Percentiles rank a stretch among this genome's conserved stretches.
phyloP scores from a whole-genome alignment of 2,329 filamentous ascomycete genomes.

The Apiospora sp. region DNA sequence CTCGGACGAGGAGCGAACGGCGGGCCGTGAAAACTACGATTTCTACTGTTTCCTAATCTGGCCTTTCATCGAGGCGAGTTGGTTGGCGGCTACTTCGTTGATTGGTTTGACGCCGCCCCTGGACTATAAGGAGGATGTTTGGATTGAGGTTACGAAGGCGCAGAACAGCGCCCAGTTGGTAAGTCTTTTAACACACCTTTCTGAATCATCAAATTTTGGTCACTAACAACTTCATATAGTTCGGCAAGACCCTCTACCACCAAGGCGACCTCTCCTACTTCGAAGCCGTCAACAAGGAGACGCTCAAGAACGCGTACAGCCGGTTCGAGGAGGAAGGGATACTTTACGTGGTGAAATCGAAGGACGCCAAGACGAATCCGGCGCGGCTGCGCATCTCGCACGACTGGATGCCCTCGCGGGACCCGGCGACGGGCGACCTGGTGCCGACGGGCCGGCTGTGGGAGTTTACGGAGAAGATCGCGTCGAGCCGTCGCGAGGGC shows the following conservation, averaged over 20 bases:
- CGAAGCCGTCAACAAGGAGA: conserved; percentile 98
- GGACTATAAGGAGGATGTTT: conserved; percentile 67
- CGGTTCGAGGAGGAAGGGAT: conserved; percentile 93
- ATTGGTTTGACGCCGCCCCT: conserved; percentile 83
- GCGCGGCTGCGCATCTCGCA: conserved; percentile 71
- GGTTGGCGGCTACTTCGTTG: conserved; percentile 88
- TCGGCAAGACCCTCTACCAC: conserved; percentile 96
- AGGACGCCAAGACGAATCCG: conserved; percentile 64
- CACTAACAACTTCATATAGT: conserved; percentile 50
- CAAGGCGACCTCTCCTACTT: conserved; percentile 98
- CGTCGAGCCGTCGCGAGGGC: conserved; percentile 82
- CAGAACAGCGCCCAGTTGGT: conserved; percentile 85
- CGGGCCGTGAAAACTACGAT: conserved; percentile 92
- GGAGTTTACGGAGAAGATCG: conserved; percentile 91
- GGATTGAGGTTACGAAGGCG: conserved; percentile 80
- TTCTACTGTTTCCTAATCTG: conserved; percentile 99
- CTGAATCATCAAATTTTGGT: neutral
- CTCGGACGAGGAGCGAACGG: conserved; percentile 75
- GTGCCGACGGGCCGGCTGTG: conserved; percentile 80
- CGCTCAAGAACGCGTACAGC: conserved; percentile 89
- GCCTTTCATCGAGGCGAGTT: conserved; percentile 95
- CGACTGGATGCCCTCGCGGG: conserved; percentile 77
- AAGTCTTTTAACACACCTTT: conserved; percentile 43
- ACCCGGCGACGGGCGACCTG: conserved; percentile 66
- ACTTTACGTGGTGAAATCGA: conserved; percentile 74